Conservation (phyloP, 768 basidiomycete genomes). For the Mycena filopes region DNA sequence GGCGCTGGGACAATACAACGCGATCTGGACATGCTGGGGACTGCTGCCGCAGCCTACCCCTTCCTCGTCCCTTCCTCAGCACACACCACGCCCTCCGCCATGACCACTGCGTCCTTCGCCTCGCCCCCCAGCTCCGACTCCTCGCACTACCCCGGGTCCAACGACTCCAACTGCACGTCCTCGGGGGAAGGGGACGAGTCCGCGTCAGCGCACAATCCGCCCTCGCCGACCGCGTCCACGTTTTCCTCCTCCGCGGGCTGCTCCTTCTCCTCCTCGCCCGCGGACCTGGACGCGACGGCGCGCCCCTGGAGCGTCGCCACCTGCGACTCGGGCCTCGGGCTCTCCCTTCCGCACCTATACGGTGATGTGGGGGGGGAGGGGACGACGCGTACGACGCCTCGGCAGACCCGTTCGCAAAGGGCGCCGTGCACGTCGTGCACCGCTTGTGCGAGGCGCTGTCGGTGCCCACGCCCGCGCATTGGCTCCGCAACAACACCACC, state of each 20-base stretch:
- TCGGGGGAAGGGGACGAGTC: too few species aligned
- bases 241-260: neutral
- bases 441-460: constrained; percentile 32
- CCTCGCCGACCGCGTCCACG: constrained; percentile 16
- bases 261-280: too few species aligned
- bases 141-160: neutral
- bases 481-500: too few species aligned
- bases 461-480: too few species aligned
- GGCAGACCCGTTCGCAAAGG: constrained; percentile 41
- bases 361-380: too few species aligned
- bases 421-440: constrained; percentile 36
- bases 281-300: too few species aligned
- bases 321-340: constrained; percentile 25
- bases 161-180: too few species aligned
- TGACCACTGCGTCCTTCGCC: neutral
- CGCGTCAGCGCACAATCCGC: constrained; percentile 4
- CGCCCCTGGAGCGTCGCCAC: constrained; percentile 30
- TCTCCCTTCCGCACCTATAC: too few species aligned
- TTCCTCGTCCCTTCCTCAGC: too few species aligned
- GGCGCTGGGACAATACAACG: too few species aligned
- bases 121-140: neutral
- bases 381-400: constrained; percentile 14
- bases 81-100: too few species aligned
- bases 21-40: too few species aligned
- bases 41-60: neutral